Base-by-base conservation (phyloP, 2,329 filamentous ascomycete genomes). In the Arachnopeziza araneosa region DNA sequence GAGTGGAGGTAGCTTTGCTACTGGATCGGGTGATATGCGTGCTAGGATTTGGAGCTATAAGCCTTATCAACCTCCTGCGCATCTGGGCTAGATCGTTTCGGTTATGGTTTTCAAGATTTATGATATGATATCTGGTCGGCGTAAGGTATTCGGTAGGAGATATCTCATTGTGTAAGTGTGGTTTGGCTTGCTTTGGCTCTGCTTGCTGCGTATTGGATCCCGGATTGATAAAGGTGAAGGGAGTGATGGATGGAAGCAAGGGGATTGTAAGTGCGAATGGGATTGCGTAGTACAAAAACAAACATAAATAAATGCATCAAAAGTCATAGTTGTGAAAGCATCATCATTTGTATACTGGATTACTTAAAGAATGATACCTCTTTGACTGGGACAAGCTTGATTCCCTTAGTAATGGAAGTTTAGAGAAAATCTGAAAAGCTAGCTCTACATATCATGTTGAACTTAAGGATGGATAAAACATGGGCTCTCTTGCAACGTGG, bases 1-100 rank as follows among this genome's bases (percentile, higher is more conserved):
- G 19, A 67, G 64, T 52, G 93, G 92, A 60, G 86, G 87, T 65
- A 88, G 91, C 72, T 99, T 99, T 73, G 95, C 95, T 50, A 99
- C 95, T 5, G 95, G 95, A 63, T 97, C 93, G 67, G 95, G 95
- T 70, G 95, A 99, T 74, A 96, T 96, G 91, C 89, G 93, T 73
- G 95, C 95, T 58, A 88, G 95, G 71, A 98, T 99, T 77, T 99
- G 95, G 95, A 92, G 89, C 69, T 97, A 90, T 72, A 81, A 83
- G 58, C 60, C 64, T 9, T 64, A 66, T 32, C 59, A 60, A 48
- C 56, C 54, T 52, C 57, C 52, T 19, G 23, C 52, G 26, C 52
- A 54, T 32, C 24, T 54, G 23, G 52, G 52, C n/a, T 54, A 24
- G 24, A 17, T 30, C 30, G 22, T 30, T 24, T 7, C 23, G 52